Conservation (phyloP, 805 yeast species). For the Wickerhamomyces sydowiorum region DNA sequence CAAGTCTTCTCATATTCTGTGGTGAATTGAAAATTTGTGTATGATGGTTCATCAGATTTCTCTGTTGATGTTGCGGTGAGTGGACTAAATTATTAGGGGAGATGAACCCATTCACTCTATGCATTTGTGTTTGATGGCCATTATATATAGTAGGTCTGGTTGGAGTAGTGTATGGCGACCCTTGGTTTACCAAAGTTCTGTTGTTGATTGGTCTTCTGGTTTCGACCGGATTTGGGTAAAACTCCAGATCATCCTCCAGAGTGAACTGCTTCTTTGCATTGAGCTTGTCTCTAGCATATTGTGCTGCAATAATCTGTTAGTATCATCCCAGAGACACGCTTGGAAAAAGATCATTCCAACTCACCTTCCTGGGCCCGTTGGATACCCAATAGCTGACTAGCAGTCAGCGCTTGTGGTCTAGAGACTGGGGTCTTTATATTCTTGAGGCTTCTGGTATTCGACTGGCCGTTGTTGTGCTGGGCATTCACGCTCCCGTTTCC, state of each 20-base stretch:
- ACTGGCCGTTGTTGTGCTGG: constrained; percentile 8
- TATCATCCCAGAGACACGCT: too few relatives aligned
- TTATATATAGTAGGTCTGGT: constrained; percentile 3
- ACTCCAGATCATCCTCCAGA: constrained; percentile 65
- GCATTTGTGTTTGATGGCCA: background rate
- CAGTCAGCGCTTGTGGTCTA: constrained; percentile 9
- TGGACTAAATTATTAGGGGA: background rate
- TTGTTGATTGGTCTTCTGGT: constrained; percentile 1
- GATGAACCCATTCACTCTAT: background rate
- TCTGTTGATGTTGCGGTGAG: background rate
- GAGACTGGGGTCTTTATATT: constrained; percentile 2
- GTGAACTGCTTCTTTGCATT: constrained; percentile 67
- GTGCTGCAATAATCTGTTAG: constrained; percentile 8
- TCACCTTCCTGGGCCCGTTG: constrained; percentile 6
- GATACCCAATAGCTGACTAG: constrained; percentile 10
- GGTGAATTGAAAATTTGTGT: background rate
- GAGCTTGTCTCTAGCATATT: constrained; percentile 40
- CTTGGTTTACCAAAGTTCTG: too few relatives aligned
- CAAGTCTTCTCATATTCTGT: background rate
- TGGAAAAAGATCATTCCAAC: background rate
- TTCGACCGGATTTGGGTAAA: constrained; percentile 42
- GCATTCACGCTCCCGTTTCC: constrained; percentile 1
- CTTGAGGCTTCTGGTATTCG: constrained; percentile 3
- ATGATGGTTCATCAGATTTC: background rate
- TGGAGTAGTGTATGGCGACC: constrained; percentile 19